Evolutionary conservation across 306 rosid genomes (phyloP).

Genomic region (Cicer bijugum): DNA sequence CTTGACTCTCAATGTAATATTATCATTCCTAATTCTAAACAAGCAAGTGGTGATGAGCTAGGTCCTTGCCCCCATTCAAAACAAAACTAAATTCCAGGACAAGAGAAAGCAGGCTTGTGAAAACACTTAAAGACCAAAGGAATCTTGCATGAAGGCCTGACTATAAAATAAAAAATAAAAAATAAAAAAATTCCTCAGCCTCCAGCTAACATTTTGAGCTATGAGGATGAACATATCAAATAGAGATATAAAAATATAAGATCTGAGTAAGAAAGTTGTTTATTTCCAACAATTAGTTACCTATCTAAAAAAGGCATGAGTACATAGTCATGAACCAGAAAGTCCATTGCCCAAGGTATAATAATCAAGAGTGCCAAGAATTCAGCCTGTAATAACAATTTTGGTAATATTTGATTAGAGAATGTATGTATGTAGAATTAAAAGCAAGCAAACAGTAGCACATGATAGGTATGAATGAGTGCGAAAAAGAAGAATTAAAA

Average conservation of each 20-base stretch:
- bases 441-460: conserved; percentile 32
- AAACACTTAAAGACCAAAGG: not conserved
- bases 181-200: no score
- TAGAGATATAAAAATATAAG: conserved; percentile 4
- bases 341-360: conserved; percentile 89
- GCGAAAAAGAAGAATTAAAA: not conserved
- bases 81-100: no score
- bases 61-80: no score
- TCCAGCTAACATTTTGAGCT: not conserved
- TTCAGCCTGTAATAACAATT: conserved; percentile 69
- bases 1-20: no score
- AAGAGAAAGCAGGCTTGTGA: not conserved
- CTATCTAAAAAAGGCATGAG: conserved; percentile 97
- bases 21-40: no score
- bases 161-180: no score
- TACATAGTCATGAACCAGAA: conserved; percentile 86
- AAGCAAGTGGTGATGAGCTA: no score
- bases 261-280: not conserved
- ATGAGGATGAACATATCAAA: not conserved
- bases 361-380: conserved; percentile 80
- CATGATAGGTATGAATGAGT: not conserved
- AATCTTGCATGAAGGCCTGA: not conserved
- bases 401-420: conserved; percentile 29
- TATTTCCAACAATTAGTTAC: conserved; percentile 46
- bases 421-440: conserved; percentile 4